Evolutionary conservation across 2,329 filamentous ascomycete species (phyloP), one percentile per base, ranked within the genome.

Genomic region (Stagonosporopsis vannaccii): DNA sequence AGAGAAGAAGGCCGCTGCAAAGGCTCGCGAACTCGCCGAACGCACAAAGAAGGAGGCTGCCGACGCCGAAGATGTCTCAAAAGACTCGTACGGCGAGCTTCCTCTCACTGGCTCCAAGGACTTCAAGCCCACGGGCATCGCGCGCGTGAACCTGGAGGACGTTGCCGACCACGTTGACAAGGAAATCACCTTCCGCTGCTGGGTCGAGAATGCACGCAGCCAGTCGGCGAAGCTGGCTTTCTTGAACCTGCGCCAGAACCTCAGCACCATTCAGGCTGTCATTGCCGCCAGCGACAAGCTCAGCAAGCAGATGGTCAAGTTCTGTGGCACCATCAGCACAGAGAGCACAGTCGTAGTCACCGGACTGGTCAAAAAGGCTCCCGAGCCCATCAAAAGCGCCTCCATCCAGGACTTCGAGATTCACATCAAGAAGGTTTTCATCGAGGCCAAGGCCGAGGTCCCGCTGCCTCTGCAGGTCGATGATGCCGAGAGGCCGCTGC

Each of bases 281-380:
- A 81, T 92, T 15, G 83, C 84, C 17, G 89, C 86, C 44, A 85
- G 77, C 62, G 78, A 79, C 60, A 85, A 69, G 78, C 82, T 73
- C 86, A 92, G 69, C 87, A 89, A 88, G 75, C 92, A 91, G 78
- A 98, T 98, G 94, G 91, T 97, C 74, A 98, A 98, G 80, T 98
- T 90, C 86, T 87, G 90, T 45, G 86, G 85, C 43, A 84, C 81
- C 39, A 79, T 97, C 65, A 89, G 86, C 71, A 83, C 89, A 41
- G 94, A 97, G 82, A 92, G 89, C 66, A 92, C 90, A 67, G 87
- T 97, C 23, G 81, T 88, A 36, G 87, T 97, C 58, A 90, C 96
- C 70, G 95, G 90, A 63, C 80, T 84, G 28, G 88, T 98, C 49
- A 85, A 92, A 82, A 89, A 90, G 79, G 90, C 93, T 0, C 84